Percentiles rank a stretch among this genome's conserved stretches.
These are phyloP conservation scores for Acanthamoeba rhysodes DNA, from an alignment of 208 protist genomes.

Conservation along the genomic window DNA sequence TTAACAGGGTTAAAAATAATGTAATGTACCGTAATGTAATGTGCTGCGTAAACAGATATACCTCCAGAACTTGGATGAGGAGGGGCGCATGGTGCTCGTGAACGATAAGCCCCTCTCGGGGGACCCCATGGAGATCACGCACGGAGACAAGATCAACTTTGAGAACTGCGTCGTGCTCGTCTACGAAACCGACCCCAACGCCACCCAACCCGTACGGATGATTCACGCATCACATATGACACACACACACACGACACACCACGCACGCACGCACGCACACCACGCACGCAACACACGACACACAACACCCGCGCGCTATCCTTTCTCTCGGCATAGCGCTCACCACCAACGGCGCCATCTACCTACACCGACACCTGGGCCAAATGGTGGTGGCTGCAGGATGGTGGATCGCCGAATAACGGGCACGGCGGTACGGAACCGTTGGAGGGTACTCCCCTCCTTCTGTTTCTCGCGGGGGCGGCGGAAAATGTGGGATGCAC, in stretches of 20 bases:
- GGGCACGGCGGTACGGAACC: not conserved
- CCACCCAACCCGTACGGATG: not conserved
- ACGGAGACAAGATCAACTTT: conserved; percentile 67
- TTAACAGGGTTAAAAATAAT: no score
- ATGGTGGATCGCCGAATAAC: not conserved
- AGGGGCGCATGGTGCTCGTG: conserved; percentile 46
- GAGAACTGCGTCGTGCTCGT: conserved; percentile 66
- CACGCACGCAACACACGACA: not conserved
- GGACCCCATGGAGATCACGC: not conserved
- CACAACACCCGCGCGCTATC: not conserved
- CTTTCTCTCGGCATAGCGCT: not conserved
- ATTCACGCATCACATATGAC: no score
- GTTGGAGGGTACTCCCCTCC: not conserved
- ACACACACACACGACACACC: no score
- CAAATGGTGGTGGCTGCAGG: not conserved
- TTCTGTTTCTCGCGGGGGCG: not conserved
- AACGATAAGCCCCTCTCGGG: conserved; percentile 20
- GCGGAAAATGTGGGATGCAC: no score
- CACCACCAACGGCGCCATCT: not conserved
- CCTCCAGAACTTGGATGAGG: conserved; percentile 57
- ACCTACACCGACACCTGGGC: not conserved
- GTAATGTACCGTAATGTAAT: not conserved
- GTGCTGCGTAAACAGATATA: not conserved
- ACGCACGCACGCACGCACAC: not conserved
- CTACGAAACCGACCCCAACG: conserved; percentile 56